Base-by-base conservation (phyloP, 441 rosid species). In the Melianthus villosus region DNA sequence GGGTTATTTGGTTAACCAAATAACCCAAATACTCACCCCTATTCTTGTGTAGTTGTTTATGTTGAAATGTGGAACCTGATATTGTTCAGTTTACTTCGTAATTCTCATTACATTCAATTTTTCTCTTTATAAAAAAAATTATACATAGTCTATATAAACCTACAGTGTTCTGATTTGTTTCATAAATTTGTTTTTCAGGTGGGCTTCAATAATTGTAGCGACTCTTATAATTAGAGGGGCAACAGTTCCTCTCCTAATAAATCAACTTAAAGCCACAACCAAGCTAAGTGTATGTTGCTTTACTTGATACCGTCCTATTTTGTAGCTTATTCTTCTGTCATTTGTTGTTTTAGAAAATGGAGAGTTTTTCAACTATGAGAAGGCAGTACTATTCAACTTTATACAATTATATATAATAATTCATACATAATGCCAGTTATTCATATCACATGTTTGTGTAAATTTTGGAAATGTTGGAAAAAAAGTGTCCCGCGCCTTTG, bases 211-310 rank as follows among this genome's bases (percentile, higher is more conserved):
- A 44, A 56, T 54, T 22, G 5, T 80, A 26, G 62, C 93, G 31
- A 89, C 95, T 6, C 38, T 83, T 38, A 2, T 81, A 50, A 75
- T 83, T 46, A 70, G 97, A 49, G 56, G 65, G 16, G 55, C 56
- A 25, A 77, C 79, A 0, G n/a, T 81, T 53, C 95, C 97, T 7
- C 67, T 89, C 44, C 19, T 78, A 53, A 66, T 89, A 49, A 75
- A 71, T 64, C 92, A 81, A 57, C 63, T 78, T 36, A 87, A 81
- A 73, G 72, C 79, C 34, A 72, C 87, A 15, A 25, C 85, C 36
- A 81, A 83, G 59, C 64, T 83, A 34, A 50, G 79, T 16, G 91
- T 78, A 65, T 45, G 84, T 50, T 20, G 13, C 50, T 42, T 41
- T 16, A 34, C 10, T 34, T 9, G 37, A 7, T 33, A 13, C 37